phyloP scores from a whole-genome alignment of 768 basidiomycete species.

The Gelatoporia subvermispora region DNA sequence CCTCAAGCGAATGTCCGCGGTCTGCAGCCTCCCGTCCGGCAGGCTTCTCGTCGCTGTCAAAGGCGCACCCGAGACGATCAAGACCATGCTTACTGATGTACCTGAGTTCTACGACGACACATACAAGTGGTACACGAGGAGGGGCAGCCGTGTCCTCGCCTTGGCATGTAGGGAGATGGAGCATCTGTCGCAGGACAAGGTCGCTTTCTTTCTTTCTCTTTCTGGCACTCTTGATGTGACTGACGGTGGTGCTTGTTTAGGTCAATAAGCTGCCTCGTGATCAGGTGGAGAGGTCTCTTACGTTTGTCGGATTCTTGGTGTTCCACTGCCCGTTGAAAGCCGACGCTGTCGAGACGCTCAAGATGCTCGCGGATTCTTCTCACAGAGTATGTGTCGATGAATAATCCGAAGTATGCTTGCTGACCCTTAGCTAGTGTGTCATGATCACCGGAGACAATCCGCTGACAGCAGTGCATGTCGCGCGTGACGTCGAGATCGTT shows the following conservation, averaged over 20 bases:
- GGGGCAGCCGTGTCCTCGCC: conserved; percentile 91
- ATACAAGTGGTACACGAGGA: conserved; percentile 89
- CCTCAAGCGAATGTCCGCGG: conserved; percentile 95
- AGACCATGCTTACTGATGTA: conserved; percentile 69
- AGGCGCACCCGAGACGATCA: conserved; percentile 97
- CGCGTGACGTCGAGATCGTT: conserved; percentile 93
- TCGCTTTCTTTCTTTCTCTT: conserved; percentile 24
- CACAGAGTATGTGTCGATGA: conserved; percentile 73
- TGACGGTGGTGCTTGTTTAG: conserved; percentile 31
- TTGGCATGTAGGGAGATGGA: conserved; percentile 86
- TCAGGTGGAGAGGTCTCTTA: conserved; percentile 69
- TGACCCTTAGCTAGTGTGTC: conserved; percentile 59
- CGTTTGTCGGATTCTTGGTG: conserved; percentile 94
- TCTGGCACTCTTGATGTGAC: background rate
- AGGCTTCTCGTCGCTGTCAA: conserved; percentile 74
- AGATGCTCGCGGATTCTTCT: conserved; percentile 93
- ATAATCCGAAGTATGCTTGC: background rate
- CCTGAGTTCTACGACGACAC: conserved; percentile 88
- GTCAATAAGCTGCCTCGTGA: conserved; percentile 86
- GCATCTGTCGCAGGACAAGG: conserved; percentile 64
- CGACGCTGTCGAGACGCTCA: conserved; percentile 86
- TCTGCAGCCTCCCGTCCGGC: conserved; percentile 61
- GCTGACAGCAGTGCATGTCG: conserved; percentile 93
- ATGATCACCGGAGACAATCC: conserved; percentile 99
- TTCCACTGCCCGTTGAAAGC: conserved; percentile 97